Evolutionary conservation across 164 flowering plant species (phyloP).

Genomic region (grape (Vitis vinifera)): ASM3070453v1 NC_081817.1:4390001-4390500

Average conservation of each 20-base stretch:
- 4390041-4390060: background rate
- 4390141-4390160: constrained; percentile 38
- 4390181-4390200: constrained; percentile 13
- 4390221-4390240: background rate
- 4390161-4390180: constrained; percentile 25
- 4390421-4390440: background rate
- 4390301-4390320: constrained; percentile 26
- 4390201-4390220: background rate
- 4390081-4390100: background rate
- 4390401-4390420: constrained; percentile 2
- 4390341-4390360: constrained; percentile 36
- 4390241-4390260: too few species aligned
- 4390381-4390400: constrained; percentile 2
- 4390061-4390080: background rate
- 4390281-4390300: constrained; percentile 22
- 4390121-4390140: constrained; percentile 67
- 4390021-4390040: constrained; percentile 41
- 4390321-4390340: constrained; percentile 22
- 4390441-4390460: too few species aligned
- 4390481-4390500: too few species aligned
- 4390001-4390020: constrained; percentile 60
- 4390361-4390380: background rate
- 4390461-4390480: too few species aligned
- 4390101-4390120: constrained; percentile 41
- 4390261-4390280: background rate